A percentile compares a stretch with the other conserved stretches of the same genome.
Conservation (phyloP, 2,329 filamentous ascomycete species). For the Tetracladium maxilliforme region DNA sequence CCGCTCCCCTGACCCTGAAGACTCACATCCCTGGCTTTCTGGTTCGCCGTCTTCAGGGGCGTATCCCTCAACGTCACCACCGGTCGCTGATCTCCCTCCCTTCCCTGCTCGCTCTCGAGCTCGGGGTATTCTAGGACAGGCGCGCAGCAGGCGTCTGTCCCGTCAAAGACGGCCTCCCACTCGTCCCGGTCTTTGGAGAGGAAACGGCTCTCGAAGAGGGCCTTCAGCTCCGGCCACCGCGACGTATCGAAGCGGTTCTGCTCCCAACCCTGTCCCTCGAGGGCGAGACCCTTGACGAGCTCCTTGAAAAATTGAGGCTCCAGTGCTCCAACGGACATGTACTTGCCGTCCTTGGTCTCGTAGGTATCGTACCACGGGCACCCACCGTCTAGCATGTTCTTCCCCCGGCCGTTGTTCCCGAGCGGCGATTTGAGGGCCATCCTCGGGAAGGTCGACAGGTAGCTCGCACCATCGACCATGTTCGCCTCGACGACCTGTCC, state of each 20-base stretch:
- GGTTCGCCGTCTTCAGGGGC: slow-evolving; percentile 48
- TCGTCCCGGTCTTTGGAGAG: slow-evolving; percentile 53
- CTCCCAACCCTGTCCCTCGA: slow-evolving; percentile 36
- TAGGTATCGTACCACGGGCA: slow-evolving; percentile 86
- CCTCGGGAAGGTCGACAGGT: slow-evolving; percentile 66
- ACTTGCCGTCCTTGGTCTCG: slow-evolving; percentile 63
- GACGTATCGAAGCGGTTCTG: slow-evolving; percentile 39
- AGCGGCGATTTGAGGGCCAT: slow-evolving; percentile 46
- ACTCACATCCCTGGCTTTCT: slow-evolving; percentile 21
- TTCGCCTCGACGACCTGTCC: slow-evolving; percentile 92
- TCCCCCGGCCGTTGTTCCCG: slow-evolving; percentile 51
- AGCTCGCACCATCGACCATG: slow-evolving; percentile 84
- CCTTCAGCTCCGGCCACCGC: slow-evolving; percentile 54
- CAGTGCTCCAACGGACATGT: slow-evolving; percentile 78
- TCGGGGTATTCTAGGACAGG: slow-evolving; percentile 68
- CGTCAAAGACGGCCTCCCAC: slow-evolving; percentile 81
- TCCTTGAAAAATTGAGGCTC: slow-evolving; percentile 73
- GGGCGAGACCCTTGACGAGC: slow-evolving; percentile 51
- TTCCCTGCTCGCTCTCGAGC: slow-evolving; percentile 34
- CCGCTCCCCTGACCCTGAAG: slow-evolving; percentile 48
- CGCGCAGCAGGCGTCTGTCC: slow-evolving; percentile 84
- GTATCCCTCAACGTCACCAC: slow-evolving; percentile 54
- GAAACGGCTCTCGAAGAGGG: slow-evolving; percentile 49
- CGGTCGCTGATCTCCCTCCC: slow-evolving; percentile 57
- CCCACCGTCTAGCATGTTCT: slow-evolving; percentile 71